Evolutionary conservation across 352 stramenopile genomes (phyloP), one percentile per base, ranked within the genome.

Genomic region (Pythium plurisporium): DNA sequence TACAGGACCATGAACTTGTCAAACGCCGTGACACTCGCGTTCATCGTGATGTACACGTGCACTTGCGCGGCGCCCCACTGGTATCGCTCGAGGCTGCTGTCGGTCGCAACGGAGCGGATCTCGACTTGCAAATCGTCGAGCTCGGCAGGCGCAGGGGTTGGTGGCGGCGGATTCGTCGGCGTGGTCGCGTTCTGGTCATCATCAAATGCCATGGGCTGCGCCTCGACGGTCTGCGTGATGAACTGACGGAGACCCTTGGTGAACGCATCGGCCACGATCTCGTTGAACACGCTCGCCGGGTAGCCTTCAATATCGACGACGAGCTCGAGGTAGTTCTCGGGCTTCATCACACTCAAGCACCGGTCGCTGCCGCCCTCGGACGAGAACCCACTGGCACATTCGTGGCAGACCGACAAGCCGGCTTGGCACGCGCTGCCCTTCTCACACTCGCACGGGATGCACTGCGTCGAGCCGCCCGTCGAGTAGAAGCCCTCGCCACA

Each of bases 401-500:
- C 51, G 25, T 62, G 34, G 42, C 73, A 80, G 12, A 58, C 68
- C 2, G 73, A 73, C 31, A 67, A 50, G 8, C 70, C 65, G 1
- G 45, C 60, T 0, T 38, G 27, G 40, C 73, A 83, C 14, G 68
- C 70, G 33, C 50, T 62, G 11, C 69, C 69, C 1, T 59, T 34
- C 10, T 43, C 60, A 40, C 73, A 83, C 30, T 59, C 42, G 51
- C 73, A 83, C 15, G 64, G 53, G 40, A 78, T 70, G 30, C 73
- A 83, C 51, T 76, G 70, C 23, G 61, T 80, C 15, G 70, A 69
- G 10, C 70, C 73, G 12, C 73, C 73, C 0, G 73, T 76, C 19
- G 73, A 79, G 62, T 80, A 79, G 43, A 69, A 78, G 1, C 73
- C 73, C 29, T 78, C 73, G 19, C 64, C 60, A 25, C 73, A 82